Percentiles rank a stretch among this genome's conserved stretches.
Evolutionary conservation across 345 rosid genomes (phyloP).

Genomic region (Syzygium aqueum): DNA sequence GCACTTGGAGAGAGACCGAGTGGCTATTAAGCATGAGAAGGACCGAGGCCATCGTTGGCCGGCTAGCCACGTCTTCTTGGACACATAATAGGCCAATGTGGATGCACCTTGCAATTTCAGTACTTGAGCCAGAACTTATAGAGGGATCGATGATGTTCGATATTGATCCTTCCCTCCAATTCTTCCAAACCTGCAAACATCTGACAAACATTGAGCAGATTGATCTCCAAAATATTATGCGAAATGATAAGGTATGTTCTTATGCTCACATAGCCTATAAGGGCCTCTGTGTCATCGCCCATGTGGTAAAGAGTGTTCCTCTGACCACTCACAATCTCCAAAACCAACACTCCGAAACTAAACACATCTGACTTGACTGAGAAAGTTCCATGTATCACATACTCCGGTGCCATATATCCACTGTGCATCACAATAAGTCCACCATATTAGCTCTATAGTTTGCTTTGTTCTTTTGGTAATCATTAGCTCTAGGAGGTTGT

Average conservation of each 20-base stretch:
- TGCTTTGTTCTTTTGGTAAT: not conserved
- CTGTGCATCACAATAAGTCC: slow-evolving; percentile 3
- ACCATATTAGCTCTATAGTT: not conserved
- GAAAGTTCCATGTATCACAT: slow-evolving; percentile 32
- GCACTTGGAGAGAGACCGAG: slow-evolving; percentile 30
- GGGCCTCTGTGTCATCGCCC: slow-evolving; percentile 11
- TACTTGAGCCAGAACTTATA: slow-evolving; percentile 12
- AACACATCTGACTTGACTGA: slow-evolving; percentile 47
- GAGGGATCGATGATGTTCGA: slow-evolving; percentile 27
- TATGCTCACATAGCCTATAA: slow-evolving; percentile 25
- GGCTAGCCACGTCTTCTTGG: slow-evolving; percentile 29
- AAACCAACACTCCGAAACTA: slow-evolving; percentile 35
- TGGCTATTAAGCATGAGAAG: slow-evolving; percentile 36
- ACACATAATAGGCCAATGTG: slow-evolving; percentile 50
- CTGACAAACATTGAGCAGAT: no score
- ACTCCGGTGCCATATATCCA: slow-evolving; percentile 43
- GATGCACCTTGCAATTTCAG: slow-evolving; percentile 40
- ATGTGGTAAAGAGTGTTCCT: slow-evolving; percentile 13
- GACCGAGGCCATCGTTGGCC: slow-evolving; percentile 42
- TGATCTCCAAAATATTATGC: not conserved
- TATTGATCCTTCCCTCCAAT: slow-evolving; percentile 32
- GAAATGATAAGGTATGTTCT: not conserved
- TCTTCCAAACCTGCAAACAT: slow-evolving; percentile 38
- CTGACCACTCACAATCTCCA: slow-evolving; percentile 39
- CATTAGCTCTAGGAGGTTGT: not conserved